phyloP scores from a whole-genome alignment of 306 rosid species.

The peach (Prunus persica) region DNA sequence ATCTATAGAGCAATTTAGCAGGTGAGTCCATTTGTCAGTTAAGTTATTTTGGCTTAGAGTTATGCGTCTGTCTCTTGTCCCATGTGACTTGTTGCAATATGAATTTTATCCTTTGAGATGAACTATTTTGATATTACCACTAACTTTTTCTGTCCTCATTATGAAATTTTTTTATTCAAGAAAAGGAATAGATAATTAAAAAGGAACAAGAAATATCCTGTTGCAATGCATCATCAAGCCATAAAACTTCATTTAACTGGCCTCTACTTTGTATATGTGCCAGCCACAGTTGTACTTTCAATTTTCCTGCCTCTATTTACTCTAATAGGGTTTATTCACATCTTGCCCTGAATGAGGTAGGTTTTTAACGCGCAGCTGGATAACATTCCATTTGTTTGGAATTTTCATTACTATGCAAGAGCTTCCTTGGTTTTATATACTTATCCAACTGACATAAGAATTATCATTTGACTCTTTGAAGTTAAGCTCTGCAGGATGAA shows the following conservation, averaged over 20 bases:
- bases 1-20: conserved; percentile 96
- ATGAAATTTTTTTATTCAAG: neutral
- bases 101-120: neutral
- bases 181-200: neutral
- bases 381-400: conserved; percentile 2
- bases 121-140: neutral
- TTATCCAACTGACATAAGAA: conserved; percentile 32
- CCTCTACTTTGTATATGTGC: neutral
- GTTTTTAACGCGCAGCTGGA: neutral
- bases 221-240: neutral
- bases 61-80: neutral
- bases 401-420: conserved; percentile 1
- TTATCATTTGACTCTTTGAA: conserved; percentile 48
- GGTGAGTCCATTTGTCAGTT: conserved; percentile 46
- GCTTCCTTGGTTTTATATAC: conserved; percentile 27
- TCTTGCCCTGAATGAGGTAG: neutral
- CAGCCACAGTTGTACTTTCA: neutral
- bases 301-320: neutral
- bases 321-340: neutral
- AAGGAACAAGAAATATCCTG: neutral
- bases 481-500: conserved; percentile 90
- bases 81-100: neutral
- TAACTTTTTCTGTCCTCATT: neutral
- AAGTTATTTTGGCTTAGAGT: conserved; percentile 1
- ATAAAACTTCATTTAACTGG: neutral